phyloP scores from a whole-genome alignment of 1,284 basidiomycete genomes.

The Sporisorium graminicola region DNA sequence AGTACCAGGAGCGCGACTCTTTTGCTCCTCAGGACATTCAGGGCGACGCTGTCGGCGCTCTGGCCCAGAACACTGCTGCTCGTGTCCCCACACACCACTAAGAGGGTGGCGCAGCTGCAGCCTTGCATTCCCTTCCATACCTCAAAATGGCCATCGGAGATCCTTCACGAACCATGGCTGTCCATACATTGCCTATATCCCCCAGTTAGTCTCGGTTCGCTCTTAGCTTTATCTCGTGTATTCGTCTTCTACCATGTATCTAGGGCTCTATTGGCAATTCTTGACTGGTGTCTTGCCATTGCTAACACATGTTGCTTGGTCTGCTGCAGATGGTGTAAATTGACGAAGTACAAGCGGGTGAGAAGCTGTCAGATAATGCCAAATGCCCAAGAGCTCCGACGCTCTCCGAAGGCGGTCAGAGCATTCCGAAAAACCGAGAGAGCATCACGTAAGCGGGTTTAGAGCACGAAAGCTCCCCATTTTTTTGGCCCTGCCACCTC shows the following conservation, averaged over 20 bases:
- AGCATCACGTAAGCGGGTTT: conserved; percentile 38
- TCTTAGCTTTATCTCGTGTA: no score
- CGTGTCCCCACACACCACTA: conserved; percentile 26
- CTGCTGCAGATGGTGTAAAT: neutral
- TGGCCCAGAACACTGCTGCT: conserved; percentile 50
- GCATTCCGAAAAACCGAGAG: neutral
- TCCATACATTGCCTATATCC: neutral
- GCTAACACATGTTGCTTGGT: neutral
- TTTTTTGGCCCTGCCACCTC: conserved; percentile 20
- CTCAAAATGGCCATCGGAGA: neutral
- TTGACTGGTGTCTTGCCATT: conserved; percentile 4
- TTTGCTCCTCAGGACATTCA: conserved; percentile 45
- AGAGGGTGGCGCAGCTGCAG: no score
- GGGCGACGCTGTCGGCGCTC: conserved; percentile 44
- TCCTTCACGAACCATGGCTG: neutral
- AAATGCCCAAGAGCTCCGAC: neutral
- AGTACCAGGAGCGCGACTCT: conserved; percentile 48
- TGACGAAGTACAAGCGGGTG: neutral
- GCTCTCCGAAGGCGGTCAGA: neutral
- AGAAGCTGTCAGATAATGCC: conserved; percentile 2
- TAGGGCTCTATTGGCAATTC: conserved; percentile 3
- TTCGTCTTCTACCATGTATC: neutral
- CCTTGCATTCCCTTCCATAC: neutral
- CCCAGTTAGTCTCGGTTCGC: neutral
- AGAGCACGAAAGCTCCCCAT: neutral